Conservation (phyloP, 2,329 filamentous ascomycete genomes). For the Fusarium sacchari region DNA sequence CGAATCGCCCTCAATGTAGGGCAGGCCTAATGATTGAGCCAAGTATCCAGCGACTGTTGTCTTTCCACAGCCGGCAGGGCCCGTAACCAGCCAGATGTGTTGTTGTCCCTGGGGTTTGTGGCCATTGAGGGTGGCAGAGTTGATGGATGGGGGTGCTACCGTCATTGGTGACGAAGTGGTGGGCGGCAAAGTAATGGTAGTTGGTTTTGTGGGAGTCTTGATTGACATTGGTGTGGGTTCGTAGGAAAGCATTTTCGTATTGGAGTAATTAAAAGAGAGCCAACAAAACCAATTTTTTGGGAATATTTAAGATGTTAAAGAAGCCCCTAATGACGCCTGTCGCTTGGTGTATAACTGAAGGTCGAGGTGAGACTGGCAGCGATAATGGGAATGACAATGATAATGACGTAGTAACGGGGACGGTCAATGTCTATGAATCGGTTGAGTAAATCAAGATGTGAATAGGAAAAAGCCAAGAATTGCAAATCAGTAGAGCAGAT, state of each 20-base stretch:
- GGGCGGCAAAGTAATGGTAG: constrained; percentile 37
- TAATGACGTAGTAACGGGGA: constrained; percentile 22
- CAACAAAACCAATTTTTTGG: constrained; percentile 3
- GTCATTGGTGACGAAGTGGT: constrained; percentile 38
- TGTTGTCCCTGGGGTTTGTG: constrained; percentile 54
- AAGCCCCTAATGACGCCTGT: constrained; percentile 20
- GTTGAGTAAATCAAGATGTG: constrained; percentile 6
- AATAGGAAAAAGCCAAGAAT: constrained; percentile 20
- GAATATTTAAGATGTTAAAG: neutral
- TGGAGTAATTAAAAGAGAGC: neutral
- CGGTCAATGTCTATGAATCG: constrained; percentile 14
- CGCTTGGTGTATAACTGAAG: constrained; percentile 14
- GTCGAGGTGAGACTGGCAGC: constrained; percentile 16
- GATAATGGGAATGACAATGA: constrained; percentile 26
- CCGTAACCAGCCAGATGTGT: constrained; percentile 84
- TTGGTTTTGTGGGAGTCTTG: constrained; percentile 52
- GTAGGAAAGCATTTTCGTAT: constrained; percentile 60
- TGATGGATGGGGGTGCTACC: constrained; percentile 38
- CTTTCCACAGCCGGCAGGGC: constrained; percentile 83
- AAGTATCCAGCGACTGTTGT: constrained; percentile 77
- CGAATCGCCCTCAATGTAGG: constrained; percentile 82
- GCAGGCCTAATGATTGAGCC: constrained; percentile 69
- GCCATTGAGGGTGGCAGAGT: constrained; percentile 46
- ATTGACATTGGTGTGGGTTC: constrained; percentile 57
- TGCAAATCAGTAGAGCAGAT: constrained; percentile 11